These are phyloP conservation scores for Globisporangium nagaii DNA, from an alignment of 352 stramenopile species.

Conservation along the genomic window DNA sequence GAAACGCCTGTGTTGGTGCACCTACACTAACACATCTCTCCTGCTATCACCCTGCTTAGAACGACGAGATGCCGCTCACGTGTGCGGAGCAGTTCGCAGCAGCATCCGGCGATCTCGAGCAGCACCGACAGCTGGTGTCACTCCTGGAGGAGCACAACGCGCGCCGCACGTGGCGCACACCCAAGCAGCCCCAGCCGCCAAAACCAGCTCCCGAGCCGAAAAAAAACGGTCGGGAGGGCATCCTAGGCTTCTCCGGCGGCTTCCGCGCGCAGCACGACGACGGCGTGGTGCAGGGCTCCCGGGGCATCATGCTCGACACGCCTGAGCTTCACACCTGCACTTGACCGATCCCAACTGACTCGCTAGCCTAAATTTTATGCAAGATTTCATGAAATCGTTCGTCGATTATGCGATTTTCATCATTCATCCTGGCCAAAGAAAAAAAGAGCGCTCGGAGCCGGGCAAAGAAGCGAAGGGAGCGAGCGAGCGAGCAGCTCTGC, in stretches of 20 bases:
- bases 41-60: too few relatives aligned
- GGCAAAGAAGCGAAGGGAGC: slow-evolving; percentile 1
- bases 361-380: too few relatives aligned
- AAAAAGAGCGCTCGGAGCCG: slow-evolving; percentile 7
- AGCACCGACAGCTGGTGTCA: slow-evolving; percentile 27
- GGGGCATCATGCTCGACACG: slow-evolving; percentile 29
- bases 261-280: slow-evolving; percentile 16
- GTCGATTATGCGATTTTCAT: too few relatives aligned
- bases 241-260: slow-evolving; percentile 28
- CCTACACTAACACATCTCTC: not conserved
- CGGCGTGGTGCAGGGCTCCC: too few relatives aligned
- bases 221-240: too few relatives aligned
- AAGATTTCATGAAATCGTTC: too few relatives aligned
- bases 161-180: slow-evolving; percentile 48
- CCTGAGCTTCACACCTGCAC: too few relatives aligned
- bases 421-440: slow-evolving; percentile 6
- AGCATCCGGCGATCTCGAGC: slow-evolving; percentile 9
- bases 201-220: not conserved
- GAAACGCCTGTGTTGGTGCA: too few relatives aligned
- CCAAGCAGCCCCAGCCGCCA: not conserved
- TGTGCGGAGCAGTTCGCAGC: slow-evolving; percentile 28
- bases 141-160: slow-evolving; percentile 40
- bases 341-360: too few relatives aligned
- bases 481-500: too few relatives aligned
- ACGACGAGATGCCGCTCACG: slow-evolving; percentile 61